phyloP scores from a whole-genome alignment of 2,329 filamentous ascomycete species.

The Lecanoromycetidae sp. region DNA sequence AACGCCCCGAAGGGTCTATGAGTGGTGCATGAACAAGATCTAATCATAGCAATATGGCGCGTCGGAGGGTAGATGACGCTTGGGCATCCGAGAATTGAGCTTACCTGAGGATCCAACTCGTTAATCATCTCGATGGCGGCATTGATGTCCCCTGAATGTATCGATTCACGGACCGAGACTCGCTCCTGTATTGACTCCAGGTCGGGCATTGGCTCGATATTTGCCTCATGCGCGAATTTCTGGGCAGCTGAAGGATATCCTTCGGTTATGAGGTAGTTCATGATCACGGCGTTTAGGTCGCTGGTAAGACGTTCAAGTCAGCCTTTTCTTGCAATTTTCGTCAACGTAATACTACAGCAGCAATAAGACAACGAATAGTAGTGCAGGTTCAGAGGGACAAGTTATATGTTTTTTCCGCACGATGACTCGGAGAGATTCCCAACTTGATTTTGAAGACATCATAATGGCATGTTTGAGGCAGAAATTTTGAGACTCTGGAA shows the following conservation, averaged over 20 bases:
- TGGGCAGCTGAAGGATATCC: conserved; percentile 86
- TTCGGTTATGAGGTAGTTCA: conserved; percentile 94
- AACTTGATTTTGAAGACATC: conserved; percentile 80
- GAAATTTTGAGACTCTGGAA: conserved; percentile 27
- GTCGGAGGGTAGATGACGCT: not conserved
- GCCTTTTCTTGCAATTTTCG: no score
- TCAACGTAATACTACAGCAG: no score
- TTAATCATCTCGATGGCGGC: conserved; percentile 78
- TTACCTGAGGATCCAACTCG: conserved; percentile 80
- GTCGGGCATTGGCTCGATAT: conserved; percentile 62
- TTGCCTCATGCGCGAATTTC: conserved; percentile 89
- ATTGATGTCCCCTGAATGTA: conserved; percentile 76
- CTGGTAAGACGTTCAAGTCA: conserved; percentile 37
- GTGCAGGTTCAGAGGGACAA: conserved; percentile 61
- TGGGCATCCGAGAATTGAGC: conserved; percentile 25
- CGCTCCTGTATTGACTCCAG: conserved; percentile 62
- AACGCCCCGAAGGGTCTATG: conserved; percentile 77
- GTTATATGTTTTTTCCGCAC: conserved; percentile 80
- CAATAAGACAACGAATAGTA: no score
- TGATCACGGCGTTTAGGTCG: conserved; percentile 87
- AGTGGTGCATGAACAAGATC: conserved; percentile 99
- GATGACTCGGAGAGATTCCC: conserved; percentile 99
- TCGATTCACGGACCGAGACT: conserved; percentile 71
- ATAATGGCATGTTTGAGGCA: conserved; percentile 39
- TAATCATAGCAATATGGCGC: conserved; percentile 67